phyloP scores from a whole-genome alignment of 2,329 filamentous ascomycete species.

The Hymenoscyphus infarciens region DNA sequence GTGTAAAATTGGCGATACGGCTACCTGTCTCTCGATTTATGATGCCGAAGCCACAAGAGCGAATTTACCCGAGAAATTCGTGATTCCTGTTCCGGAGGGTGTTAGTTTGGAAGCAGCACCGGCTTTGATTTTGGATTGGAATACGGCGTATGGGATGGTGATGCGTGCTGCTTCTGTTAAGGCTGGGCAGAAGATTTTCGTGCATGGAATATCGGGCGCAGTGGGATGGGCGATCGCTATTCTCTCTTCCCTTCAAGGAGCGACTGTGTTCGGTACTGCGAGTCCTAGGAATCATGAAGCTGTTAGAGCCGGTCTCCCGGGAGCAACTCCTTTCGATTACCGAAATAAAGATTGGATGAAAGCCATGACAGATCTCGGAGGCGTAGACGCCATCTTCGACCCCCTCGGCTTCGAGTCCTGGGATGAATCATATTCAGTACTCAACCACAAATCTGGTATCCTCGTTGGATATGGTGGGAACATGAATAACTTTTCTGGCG shows the following conservation, averaged over 20 bases:
- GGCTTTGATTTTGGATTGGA: constrained; percentile 12
- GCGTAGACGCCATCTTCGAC: constrained; percentile 11
- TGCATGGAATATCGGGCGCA: constrained; percentile 11
- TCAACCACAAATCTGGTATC: background rate
- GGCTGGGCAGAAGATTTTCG: constrained; percentile 11
- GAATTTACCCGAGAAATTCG: constrained; percentile 14
- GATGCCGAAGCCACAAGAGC: constrained; percentile 8
- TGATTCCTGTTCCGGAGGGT: constrained; percentile 8
- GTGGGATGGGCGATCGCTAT: constrained; percentile 8
- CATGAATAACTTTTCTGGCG: constrained; percentile 6
- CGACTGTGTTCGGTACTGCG: constrained; percentile 10
- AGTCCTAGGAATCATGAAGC: constrained; percentile 10
- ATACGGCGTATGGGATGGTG: constrained; percentile 12
- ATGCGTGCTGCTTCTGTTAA: constrained; percentile 1
- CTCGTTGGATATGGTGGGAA: constrained; percentile 13
- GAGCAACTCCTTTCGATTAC: constrained; percentile 11
- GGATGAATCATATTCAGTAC: constrained; percentile 12
- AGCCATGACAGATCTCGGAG: constrained; percentile 7
- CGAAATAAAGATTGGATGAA: constrained; percentile 13
- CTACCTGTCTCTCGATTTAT: constrained; percentile 11
- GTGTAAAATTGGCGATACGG: constrained; percentile 5
- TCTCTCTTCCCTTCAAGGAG: constrained; percentile 7
- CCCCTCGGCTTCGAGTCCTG: constrained; percentile 13
- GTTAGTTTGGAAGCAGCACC: constrained; percentile 4
- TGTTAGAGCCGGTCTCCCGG: constrained; percentile 1